These are phyloP conservation scores for Lactifluus piperatus DNA, from an alignment of 768 basidiomycete species.

Conservation along the genomic window DNA sequence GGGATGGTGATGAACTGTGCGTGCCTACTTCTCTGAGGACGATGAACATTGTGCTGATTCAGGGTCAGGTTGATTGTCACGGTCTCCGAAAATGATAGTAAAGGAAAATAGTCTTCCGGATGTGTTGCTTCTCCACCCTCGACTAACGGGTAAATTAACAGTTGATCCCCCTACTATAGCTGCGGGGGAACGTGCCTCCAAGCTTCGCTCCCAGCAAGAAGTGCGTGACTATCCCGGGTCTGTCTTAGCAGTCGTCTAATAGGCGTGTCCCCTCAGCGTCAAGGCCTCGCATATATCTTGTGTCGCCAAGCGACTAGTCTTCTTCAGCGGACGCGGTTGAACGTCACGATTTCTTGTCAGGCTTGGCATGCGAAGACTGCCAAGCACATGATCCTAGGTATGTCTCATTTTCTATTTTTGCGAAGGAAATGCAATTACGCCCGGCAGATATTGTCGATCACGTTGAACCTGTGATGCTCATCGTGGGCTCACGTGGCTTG, in stretches of 20 bases:
- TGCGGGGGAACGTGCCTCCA: conserved; percentile 63
- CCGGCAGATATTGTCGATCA: conserved; percentile 72
- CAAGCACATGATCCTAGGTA: conserved; percentile 79
- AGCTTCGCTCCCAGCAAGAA: conserved; percentile 88
- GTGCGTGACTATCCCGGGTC: conserved; percentile 32
- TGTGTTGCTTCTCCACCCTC: not conserved
- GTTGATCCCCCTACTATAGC: conserved; percentile 67
- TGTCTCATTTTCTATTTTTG: not conserved
- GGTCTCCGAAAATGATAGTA: conserved; percentile 86
- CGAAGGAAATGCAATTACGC: not conserved
- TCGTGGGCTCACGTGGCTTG: conserved; percentile 90
- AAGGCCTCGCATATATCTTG: conserved; percentile 81
- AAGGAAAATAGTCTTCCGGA: conserved; percentile 44
- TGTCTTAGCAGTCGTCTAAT: conserved; percentile 3
- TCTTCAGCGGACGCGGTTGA: conserved; percentile 81
- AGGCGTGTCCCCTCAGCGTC: conserved; percentile 45
- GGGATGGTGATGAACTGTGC: conserved; percentile 88
- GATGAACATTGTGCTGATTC: conserved; percentile 2
- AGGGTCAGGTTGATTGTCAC: conserved; percentile 64
- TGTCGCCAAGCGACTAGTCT: conserved; percentile 83
- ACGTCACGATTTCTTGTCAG: conserved; percentile 85
- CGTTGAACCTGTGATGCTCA: conserved; percentile 81
- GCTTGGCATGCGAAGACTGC: conserved; percentile 97
- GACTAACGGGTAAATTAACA: conserved; percentile 22
- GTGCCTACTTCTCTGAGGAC: conserved; percentile 15